Evolutionary conservation across 1,139 yeast species (phyloP).

Genomic region (Geotrichum phurueaensis): DNA sequence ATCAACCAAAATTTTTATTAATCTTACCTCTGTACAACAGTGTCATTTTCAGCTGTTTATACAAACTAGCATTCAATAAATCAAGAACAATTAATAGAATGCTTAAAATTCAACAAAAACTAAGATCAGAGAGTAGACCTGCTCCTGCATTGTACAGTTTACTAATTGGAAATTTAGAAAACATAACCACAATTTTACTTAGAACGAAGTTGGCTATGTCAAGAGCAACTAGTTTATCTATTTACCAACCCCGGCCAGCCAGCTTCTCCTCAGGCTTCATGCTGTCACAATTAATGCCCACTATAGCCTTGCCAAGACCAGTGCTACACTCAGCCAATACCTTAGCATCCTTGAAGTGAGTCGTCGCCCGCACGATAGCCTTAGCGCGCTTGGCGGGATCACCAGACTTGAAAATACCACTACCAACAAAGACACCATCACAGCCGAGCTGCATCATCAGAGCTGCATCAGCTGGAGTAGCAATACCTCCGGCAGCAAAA

Average conservation of each 20-base stretch:
- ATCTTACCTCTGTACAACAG: too few species aligned
- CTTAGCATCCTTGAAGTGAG: constrained; percentile 61
- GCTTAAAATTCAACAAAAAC: too few species aligned
- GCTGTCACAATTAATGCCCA: constrained; percentile 55
- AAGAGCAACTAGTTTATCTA: background rate
- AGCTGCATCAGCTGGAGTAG: constrained; percentile 87
- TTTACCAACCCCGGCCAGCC: constrained; percentile 51
- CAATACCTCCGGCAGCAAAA: constrained; percentile 89
- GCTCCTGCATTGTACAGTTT: too few species aligned
- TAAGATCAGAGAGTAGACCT: too few species aligned
- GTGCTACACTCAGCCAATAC: constrained; percentile 65
- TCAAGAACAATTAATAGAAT: too few species aligned
- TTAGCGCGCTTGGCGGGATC: constrained; percentile 72
- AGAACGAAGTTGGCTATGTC: too few species aligned
- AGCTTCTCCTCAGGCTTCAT: constrained; percentile 46
- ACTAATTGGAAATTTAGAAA: too few species aligned
- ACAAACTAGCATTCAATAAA: too few species aligned
- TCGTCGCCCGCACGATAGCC: constrained; percentile 78
- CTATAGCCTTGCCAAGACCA: constrained; percentile 72
- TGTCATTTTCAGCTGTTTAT: too few species aligned
- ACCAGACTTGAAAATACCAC: constrained; percentile 74
- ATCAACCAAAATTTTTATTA: too few species aligned
- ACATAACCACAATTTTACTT: too few species aligned
- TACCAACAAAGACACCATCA: constrained; percentile 88
- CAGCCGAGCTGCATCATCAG: constrained; percentile 87